phyloP scores from a whole-genome alignment of 2,329 filamentous ascomycete species.

The Penicillium nordicum region DNA sequence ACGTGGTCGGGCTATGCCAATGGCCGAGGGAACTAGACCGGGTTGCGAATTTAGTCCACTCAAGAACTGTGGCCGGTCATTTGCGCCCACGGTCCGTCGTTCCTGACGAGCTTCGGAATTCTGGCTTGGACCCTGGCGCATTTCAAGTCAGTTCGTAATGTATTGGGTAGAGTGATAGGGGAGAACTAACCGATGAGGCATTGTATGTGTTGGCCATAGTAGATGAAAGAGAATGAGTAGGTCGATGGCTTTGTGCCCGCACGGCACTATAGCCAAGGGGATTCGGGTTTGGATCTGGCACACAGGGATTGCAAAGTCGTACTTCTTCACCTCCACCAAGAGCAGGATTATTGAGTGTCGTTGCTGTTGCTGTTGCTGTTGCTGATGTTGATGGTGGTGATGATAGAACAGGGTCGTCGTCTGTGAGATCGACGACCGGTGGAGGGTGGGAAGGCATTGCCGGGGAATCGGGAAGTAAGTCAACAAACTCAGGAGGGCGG shows the following conservation, averaged over 20 bases:
- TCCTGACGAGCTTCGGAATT: conserved; percentile 15
- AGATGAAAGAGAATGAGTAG: conserved; percentile 21
- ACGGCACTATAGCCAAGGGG: conserved; percentile 39
- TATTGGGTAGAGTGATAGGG: neutral
- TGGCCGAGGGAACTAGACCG: neutral
- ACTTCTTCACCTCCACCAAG: conserved; percentile 66
- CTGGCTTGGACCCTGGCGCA: conserved; percentile 1
- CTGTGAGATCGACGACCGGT: conserved; percentile 49
- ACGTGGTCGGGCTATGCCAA: neutral
- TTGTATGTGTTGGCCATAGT: conserved; percentile 10
- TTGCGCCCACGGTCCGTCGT: conserved; percentile 28
- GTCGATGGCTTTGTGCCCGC: conserved; percentile 21
- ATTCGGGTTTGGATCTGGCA: conserved; percentile 64
- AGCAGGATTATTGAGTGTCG: conserved; percentile 47
- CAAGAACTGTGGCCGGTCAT: conserved; percentile 20
- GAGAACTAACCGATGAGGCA: conserved; percentile 4
- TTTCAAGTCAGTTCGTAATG: neutral
- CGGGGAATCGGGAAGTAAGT: conserved; percentile 39
- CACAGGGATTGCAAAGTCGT: conserved; percentile 68
- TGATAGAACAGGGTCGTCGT: conserved; percentile 33
- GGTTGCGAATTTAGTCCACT: conserved; percentile 3
- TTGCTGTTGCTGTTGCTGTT: neutral
- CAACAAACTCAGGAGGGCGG: conserved; percentile 58
- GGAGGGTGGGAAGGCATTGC: conserved; percentile 40
- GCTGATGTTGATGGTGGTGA: conserved; percentile 11